phyloP scores from a whole-genome alignment of 2,329 filamentous ascomycete species.

The Colletotrichum caudatum region DNA sequence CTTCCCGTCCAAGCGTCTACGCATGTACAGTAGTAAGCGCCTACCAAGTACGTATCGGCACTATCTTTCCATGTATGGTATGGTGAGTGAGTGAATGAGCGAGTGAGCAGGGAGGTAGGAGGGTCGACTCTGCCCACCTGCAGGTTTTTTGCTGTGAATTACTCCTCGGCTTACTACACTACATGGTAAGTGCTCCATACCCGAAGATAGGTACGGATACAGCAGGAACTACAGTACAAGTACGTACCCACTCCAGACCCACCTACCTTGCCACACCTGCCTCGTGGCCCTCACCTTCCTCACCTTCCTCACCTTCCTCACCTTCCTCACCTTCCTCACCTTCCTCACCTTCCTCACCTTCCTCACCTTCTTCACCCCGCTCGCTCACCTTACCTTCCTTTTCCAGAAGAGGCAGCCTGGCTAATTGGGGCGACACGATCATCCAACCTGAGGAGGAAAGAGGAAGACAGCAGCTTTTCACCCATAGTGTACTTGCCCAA shows the following conservation, averaged over 20 bases:
- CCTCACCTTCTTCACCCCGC: background rate
- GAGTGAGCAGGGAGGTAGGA: background rate
- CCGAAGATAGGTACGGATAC: too few relatives aligned
- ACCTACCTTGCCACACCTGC: slow-evolving; percentile 9
- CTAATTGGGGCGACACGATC: background rate
- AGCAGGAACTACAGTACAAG: too few relatives aligned
- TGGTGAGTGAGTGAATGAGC: background rate
- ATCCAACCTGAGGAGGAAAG: slow-evolving; percentile 2
- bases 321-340: slow-evolving; percentile 23
- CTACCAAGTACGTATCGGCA: too few relatives aligned
- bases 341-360: slow-evolving; percentile 3
- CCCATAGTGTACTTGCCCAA: background rate
- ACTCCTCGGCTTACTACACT: background rate
- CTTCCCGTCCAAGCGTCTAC: background rate
- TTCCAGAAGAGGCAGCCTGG: slow-evolving; percentile 11
- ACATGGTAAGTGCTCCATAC: too few relatives aligned
- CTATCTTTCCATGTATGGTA: background rate
- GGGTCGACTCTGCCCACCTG: background rate
- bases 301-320: background rate
- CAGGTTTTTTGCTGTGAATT: background rate
- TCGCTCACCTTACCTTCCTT: slow-evolving; percentile 11
- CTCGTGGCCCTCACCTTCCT: background rate
- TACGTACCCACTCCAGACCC: background rate
- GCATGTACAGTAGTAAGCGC: background rate
- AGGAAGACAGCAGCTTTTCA: background rate